Evolutionary conservation across 306 rosid species (phyloP).

Genomic region (Begonia fuchsioides): DNA sequence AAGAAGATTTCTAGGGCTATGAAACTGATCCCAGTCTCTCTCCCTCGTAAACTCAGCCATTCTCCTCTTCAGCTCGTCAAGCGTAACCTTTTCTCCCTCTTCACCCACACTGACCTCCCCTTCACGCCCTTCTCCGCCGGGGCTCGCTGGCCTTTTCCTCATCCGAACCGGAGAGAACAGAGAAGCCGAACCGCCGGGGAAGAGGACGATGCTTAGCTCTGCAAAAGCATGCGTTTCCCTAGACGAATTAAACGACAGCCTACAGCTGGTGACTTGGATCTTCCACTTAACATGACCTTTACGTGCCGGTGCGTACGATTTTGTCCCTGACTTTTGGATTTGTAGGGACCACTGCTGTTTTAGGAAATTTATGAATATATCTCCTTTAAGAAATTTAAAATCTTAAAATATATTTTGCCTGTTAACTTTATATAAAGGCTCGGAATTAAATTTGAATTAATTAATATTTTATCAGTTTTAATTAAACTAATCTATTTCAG

Average conservation of each 20-base stretch:
- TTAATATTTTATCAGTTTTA: too few relatives aligned
- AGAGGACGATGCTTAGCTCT: neutral
- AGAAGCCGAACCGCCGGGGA: neutral
- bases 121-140: too few relatives aligned
- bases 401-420: too few relatives aligned
- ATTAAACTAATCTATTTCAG: too few relatives aligned
- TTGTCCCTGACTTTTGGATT: conserved; percentile 1
- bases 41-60: conserved; percentile 12
- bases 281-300: neutral
- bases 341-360: conserved; percentile 1
- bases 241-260: neutral
- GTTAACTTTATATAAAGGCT: too few relatives aligned
- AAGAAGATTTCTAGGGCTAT: conserved; percentile 15
- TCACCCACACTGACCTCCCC: conserved; percentile 1
- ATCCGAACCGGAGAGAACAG: neutral
- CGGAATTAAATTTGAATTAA: too few relatives aligned
- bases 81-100: conserved; percentile 3
- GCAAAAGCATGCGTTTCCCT: neutral
- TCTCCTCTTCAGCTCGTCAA: conserved; percentile 7
- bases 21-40: conserved; percentile 13
- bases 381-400: neutral
- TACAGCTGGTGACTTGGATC: neutral
- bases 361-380: neutral
- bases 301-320: neutral
- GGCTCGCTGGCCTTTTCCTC: neutral